Evolutionary conservation across 2,329 filamentous ascomycete genomes (phyloP).

Genomic region (Celoporthe dispersa): DNA sequence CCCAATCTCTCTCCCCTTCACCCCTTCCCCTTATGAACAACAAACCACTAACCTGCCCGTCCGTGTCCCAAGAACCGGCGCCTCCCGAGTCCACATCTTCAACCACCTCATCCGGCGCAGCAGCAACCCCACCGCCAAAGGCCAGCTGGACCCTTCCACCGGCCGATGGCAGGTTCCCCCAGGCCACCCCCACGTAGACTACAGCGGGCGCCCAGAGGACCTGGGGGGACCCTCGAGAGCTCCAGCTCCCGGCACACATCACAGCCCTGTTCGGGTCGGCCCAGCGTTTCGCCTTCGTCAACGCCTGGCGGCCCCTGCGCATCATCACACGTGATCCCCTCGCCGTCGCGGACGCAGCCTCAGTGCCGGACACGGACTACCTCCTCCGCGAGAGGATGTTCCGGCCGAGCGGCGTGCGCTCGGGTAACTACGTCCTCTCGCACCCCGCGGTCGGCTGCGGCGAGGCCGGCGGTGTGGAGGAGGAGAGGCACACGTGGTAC

Average conservation of each 20-base stretch:
- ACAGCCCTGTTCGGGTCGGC: neutral
- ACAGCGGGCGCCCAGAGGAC: constrained; percentile 52
- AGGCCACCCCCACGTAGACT: constrained; percentile 60
- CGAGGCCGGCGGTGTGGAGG: neutral
- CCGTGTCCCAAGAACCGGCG: constrained; percentile 21
- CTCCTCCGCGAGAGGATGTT: constrained; percentile 42
- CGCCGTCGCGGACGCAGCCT: constrained; percentile 44
- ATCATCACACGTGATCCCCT: constrained; percentile 50
- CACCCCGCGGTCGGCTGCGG: neutral
- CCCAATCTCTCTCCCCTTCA: too few species aligned
- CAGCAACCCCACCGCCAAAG: constrained; percentile 11
- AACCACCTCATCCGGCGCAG: constrained; percentile 21
- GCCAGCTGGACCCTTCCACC: constrained; percentile 53
- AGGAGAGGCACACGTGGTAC: constrained; percentile 46
- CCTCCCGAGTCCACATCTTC: constrained; percentile 22
- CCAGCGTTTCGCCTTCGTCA: constrained; percentile 21
- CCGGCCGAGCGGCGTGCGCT: constrained; percentile 33
- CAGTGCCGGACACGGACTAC: constrained; percentile 45
- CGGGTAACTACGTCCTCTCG: constrained; percentile 18
- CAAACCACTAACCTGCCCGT: neutral
- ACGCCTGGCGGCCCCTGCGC: constrained; percentile 53
- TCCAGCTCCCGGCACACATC: constrained; percentile 51
- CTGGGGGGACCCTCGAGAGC: constrained; percentile 46
- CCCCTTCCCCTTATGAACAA: neutral
- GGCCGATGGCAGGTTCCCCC: constrained; percentile 44